Percentiles rank a stretch among this genome's conserved stretches.
phyloP scores from a whole-genome alignment of 1,284 basidiomycete species.

The Fomes fomentarius region DNA sequence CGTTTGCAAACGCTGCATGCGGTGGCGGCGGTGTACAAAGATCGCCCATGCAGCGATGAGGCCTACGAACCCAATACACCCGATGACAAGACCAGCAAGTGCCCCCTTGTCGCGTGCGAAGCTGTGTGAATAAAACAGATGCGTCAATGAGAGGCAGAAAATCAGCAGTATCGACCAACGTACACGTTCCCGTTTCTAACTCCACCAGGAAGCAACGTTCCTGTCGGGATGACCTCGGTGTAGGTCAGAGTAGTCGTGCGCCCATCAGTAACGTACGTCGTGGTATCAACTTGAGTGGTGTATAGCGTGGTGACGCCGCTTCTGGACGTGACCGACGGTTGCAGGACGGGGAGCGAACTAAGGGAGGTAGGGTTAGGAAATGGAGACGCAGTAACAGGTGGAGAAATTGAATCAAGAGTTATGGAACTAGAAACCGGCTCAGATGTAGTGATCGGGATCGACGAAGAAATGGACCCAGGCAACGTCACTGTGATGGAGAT shows the following conservation, averaged over 20 bases:
- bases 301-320: slow-evolving; percentile 18
- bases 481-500: not conserved
- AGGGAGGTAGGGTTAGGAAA: not conserved
- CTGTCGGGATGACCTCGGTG: slow-evolving; percentile 26
- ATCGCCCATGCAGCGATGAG: slow-evolving; percentile 24
- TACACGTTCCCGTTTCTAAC: slow-evolving; percentile 17
- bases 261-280: slow-evolving; percentile 17
- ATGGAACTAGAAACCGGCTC: slow-evolving; percentile 1
- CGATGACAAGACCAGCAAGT: slow-evolving; percentile 33
- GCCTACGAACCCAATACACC: slow-evolving; percentile 27
- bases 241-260: slow-evolving; percentile 17
- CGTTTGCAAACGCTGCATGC: slow-evolving; percentile 19
- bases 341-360: slow-evolving; percentile 1
- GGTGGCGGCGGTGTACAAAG: slow-evolving; percentile 29
- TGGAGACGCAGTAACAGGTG: not conserved
- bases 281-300: slow-evolving; percentile 26
- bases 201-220: slow-evolving; percentile 28
- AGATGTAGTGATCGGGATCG: slow-evolving; percentile 3
- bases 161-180: not conserved
- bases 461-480: not conserved
- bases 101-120: slow-evolving; percentile 31
- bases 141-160: not conserved
- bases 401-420: not conserved
- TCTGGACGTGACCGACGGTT: slow-evolving; percentile 1
- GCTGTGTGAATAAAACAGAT: slow-evolving; percentile 10